These are phyloP conservation scores for Flaveria brownii DNA, from an alignment of 129 eudicot species.

Conservation along the genomic window DNA sequence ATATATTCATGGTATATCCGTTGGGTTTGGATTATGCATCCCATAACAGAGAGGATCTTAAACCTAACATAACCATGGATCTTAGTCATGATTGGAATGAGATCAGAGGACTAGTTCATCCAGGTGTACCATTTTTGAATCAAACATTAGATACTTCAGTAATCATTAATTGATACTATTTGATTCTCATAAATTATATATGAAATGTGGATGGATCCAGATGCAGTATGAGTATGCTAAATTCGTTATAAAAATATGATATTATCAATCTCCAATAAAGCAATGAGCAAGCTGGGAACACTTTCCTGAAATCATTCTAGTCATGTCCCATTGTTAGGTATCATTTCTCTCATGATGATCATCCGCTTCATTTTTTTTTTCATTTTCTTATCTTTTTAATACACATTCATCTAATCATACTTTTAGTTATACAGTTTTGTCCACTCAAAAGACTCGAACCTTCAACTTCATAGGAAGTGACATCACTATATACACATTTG, in stretches of 20 bases:
- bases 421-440: too few relatives aligned
- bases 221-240: background rate
- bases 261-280: conserved; percentile 1
- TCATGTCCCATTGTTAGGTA: conserved; percentile 6
- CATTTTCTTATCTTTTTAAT: too few relatives aligned
- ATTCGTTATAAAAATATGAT: background rate
- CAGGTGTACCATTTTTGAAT: background rate
- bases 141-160: background rate
- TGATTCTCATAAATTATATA: background rate
- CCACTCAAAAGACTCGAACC: too few relatives aligned
- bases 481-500: too few relatives aligned
- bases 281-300: background rate
- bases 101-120: too few relatives aligned
- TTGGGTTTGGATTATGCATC: too few relatives aligned
- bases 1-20: too few relatives aligned
- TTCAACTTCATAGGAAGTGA: too few relatives aligned
- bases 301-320: background rate
- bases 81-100: too few relatives aligned
- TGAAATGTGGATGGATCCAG: background rate
- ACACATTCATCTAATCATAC: too few relatives aligned
- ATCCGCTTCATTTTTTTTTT: background rate
- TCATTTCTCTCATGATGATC: background rate
- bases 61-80: too few relatives aligned
- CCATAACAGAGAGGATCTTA: too few relatives aligned
- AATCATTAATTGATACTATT: background rate